Evolutionary conservation across 2,329 filamentous ascomycete species (phyloP).

Genomic region (Phoma sp.): DNA sequence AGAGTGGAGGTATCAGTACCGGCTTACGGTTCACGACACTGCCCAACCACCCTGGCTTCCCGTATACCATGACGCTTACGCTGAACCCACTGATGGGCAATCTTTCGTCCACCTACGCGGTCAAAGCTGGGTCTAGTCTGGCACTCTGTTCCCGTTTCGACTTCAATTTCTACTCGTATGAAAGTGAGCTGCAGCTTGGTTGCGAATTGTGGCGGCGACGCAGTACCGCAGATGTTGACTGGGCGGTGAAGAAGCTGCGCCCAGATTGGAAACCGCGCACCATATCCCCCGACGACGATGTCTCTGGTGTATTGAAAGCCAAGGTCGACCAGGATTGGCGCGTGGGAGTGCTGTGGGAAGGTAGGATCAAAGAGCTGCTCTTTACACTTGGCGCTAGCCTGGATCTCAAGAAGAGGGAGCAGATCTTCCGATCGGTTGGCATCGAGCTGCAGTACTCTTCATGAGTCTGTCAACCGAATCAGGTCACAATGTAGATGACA

Average conservation of each 20-base stretch:
- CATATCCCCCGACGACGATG: conserved; percentile 64
- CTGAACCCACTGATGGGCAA: conserved; percentile 95
- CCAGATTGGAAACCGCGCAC: conserved; percentile 50
- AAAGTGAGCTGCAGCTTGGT: conserved; percentile 90
- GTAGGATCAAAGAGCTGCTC: conserved; percentile 87
- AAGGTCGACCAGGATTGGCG: conserved; percentile 87
- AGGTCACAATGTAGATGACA: conserved; percentile 9
- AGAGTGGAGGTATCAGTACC: conserved; percentile 88
- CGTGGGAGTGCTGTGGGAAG: conserved; percentile 90
- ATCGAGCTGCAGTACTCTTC: conserved; percentile 85
- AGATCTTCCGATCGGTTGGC: conserved; percentile 78
- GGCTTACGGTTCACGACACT: conserved; percentile 90
- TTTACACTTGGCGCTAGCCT: conserved; percentile 90
- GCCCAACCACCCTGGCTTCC: conserved; percentile 80
- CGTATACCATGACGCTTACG: conserved; percentile 91
- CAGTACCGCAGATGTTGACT: conserved; percentile 51
- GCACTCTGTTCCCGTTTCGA: conserved; percentile 90
- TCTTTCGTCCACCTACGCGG: conserved; percentile 88
- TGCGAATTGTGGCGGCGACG: conserved; percentile 87
- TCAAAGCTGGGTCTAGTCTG: conserved; percentile 82
- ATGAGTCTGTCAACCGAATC: conserved; percentile 52
- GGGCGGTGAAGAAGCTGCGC: conserved; percentile 53
- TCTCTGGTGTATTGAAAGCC: conserved; percentile 88
- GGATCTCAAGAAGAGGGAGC: conserved; percentile 77
- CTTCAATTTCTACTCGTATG: conserved; percentile 98